A percentile compares a stretch with the other conserved stretches of the same genome.
Conservation (phyloP, 805 yeast species). For the Candida nonsorbophila region DNA sequence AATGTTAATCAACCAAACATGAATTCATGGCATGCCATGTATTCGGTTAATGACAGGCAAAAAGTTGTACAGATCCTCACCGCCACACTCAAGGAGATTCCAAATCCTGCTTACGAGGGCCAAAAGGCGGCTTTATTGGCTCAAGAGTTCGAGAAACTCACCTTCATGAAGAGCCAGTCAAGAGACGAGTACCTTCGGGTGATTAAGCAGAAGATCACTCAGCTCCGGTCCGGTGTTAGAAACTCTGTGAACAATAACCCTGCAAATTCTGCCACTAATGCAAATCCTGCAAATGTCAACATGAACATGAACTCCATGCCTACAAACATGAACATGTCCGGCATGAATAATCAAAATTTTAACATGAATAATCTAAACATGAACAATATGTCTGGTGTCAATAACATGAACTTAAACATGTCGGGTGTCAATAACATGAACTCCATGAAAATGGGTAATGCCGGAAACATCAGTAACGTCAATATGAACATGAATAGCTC, state of each 20-base stretch:
- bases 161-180: conserved; percentile 53
- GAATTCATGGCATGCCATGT: conserved; percentile 21
- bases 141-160: conserved; percentile 64
- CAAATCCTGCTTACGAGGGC: conserved; percentile 24
- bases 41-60: conserved; percentile 29
- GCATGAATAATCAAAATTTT: conserved; percentile 1
- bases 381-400: conserved; percentile 1
- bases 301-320: conserved; percentile 1
- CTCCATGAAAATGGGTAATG: no score
- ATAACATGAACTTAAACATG: conserved; percentile 8
- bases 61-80: conserved; percentile 34
- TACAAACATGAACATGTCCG: conserved; percentile 7
- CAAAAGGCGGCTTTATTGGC: conserved; percentile 43
- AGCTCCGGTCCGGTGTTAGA: conserved; percentile 19
- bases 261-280: not conserved
- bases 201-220: conserved; percentile 34
- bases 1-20: conserved; percentile 2
- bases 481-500: conserved; percentile 10
- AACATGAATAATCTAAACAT: conserved; percentile 2
- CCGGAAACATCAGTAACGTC: no score
- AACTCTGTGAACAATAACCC: conserved; percentile 1
- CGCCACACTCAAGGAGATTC: conserved; percentile 32
- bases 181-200: conserved; percentile 51
- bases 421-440: no score
- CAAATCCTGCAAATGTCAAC: not conserved